Evolutionary conservation across 73 alveolate species (phyloP), one percentile per base, ranked within the genome.

Genomic region (Tetrahymena elliotti): DNA sequence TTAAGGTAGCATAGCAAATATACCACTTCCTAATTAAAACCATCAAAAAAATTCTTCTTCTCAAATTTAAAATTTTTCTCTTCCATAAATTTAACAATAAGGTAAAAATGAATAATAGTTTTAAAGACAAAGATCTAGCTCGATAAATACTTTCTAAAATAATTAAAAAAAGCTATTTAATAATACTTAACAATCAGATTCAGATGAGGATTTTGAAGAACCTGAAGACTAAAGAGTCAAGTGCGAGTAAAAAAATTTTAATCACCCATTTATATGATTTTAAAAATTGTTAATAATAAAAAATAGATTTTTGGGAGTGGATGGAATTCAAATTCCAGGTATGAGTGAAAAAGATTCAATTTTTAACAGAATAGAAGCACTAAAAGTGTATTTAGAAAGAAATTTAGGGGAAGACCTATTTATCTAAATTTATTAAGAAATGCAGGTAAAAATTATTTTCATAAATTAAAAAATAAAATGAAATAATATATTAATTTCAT

Each of bases 291-390:
- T 24, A 27, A 6, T 68, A 27, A 68, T 24, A 54, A 2, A 68
- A 40, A 10, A 10, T 40, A 68, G 88, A 18, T 68, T 68, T 68
- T 68, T 68, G 36, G 88, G 88, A 18, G 22, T 68, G 0, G 88
- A 68, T 68, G 88, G 88, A 18, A 68, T n/a, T 27, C 22, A 68
- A 68, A 68, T 68, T 27, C 88, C 88, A 39, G 95, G 95, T 8
- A 68, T 93, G 82, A 37, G 88, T 68, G 88, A 52, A 22, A 93
- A 35, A 41, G 95, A 93, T 10, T 93, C 95, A 27, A 41, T 93
- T 2, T 93, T 37, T 93, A 41, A 41, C 83, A 93, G 95, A 39
- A 52, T 93, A 37, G 95, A 93, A 93, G 95, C 95, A 27, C 12
- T 93, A 27, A 93, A 68, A 93, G 41, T 93, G 0, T 68, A 93